A percentile compares a stretch with the other conserved stretches of the same genome.
These are phyloP conservation scores for Corchorus capsularis DNA, from an alignment of 345 rosid species.

Conservation along the genomic window DNA sequence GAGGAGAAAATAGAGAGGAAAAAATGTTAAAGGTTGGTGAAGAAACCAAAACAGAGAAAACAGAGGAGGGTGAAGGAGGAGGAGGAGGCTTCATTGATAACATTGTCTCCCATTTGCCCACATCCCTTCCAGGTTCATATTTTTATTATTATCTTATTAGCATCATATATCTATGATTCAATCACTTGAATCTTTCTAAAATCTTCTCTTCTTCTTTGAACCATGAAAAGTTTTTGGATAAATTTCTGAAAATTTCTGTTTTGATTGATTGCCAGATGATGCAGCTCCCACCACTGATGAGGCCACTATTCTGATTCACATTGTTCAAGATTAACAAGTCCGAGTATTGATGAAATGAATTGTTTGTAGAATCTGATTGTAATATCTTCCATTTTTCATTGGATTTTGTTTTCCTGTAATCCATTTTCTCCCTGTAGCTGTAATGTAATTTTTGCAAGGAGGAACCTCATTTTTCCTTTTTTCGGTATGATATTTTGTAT, in stretches of 20 bases:
- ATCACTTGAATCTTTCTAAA: background rate
- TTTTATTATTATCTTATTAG: background rate
- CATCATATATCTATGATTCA: too few relatives aligned
- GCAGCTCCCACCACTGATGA: constrained; percentile 68
- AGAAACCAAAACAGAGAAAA: constrained; percentile 13
- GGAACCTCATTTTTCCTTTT: too few relatives aligned
- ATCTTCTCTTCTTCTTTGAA: background rate
- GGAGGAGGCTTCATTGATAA: constrained; percentile 47
- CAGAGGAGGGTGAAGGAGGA: constrained; percentile 13
- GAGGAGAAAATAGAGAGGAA: constrained; percentile 6
- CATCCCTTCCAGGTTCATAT: constrained; percentile 46
- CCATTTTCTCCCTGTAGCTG: background rate
- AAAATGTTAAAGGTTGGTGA: constrained; percentile 12
- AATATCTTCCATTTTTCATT: background rate
- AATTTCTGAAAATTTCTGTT: background rate
- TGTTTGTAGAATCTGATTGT: background rate
- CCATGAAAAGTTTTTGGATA: background rate
- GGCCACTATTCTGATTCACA: constrained; percentile 68
- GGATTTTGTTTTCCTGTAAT: background rate
- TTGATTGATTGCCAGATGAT: constrained; percentile 37
- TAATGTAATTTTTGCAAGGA: too few relatives aligned
- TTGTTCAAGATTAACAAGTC: constrained; percentile 46
- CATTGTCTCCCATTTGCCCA: constrained; percentile 63
- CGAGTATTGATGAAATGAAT: background rate
- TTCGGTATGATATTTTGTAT: too few relatives aligned